Percentiles rank a stretch among this genome's conserved stretches.
These are phyloP conservation scores for Barnettozyma pratensis DNA, from an alignment of 805 yeast genomes.

Conservation along the genomic window DNA sequence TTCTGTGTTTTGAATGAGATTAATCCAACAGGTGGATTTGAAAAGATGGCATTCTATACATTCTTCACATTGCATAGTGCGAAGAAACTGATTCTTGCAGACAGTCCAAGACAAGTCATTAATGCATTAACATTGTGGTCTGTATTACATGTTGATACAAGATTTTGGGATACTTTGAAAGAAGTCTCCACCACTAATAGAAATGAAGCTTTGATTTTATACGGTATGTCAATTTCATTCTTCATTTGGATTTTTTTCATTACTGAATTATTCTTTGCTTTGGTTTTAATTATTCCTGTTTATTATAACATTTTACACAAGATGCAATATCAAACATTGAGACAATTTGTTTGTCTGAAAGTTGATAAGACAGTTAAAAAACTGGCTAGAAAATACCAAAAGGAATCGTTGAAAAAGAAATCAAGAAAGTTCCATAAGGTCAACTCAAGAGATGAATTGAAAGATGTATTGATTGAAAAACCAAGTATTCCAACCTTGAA, in stretches of 20 bases:
- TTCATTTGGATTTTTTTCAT: slow-evolving; percentile 69
- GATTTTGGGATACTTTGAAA: slow-evolving; percentile 39
- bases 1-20: slow-evolving; percentile 72
- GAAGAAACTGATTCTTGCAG: slow-evolving; percentile 62
- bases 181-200: slow-evolving; percentile 56
- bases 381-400: slow-evolving; percentile 39
- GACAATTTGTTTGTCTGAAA: slow-evolving; percentile 55
- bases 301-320: slow-evolving; percentile 38
- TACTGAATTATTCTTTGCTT: slow-evolving; percentile 47
- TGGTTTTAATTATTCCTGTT: slow-evolving; percentile 47
- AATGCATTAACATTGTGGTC: slow-evolving; percentile 69
- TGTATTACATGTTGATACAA: slow-evolving; percentile 32
- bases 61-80: slow-evolving; percentile 63
- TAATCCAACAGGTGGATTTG: slow-evolving; percentile 58
- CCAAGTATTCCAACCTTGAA: slow-evolving; percentile 10
- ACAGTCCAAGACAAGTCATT: slow-evolving; percentile 82
- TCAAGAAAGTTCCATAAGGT: not conserved
- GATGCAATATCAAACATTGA: slow-evolving; percentile 38
- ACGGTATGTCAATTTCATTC: slow-evolving; percentile 73
- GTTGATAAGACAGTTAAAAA: slow-evolving; percentile 53
- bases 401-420: slow-evolving; percentile 24
- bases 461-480: not conserved
- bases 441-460: not conserved
- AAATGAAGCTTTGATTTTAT: slow-evolving; percentile 63
- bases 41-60: slow-evolving; percentile 61